These are phyloP conservation scores for Phytopythium montanum DNA, from an alignment of 352 stramenopile genomes.

Conservation along the genomic window DNA sequence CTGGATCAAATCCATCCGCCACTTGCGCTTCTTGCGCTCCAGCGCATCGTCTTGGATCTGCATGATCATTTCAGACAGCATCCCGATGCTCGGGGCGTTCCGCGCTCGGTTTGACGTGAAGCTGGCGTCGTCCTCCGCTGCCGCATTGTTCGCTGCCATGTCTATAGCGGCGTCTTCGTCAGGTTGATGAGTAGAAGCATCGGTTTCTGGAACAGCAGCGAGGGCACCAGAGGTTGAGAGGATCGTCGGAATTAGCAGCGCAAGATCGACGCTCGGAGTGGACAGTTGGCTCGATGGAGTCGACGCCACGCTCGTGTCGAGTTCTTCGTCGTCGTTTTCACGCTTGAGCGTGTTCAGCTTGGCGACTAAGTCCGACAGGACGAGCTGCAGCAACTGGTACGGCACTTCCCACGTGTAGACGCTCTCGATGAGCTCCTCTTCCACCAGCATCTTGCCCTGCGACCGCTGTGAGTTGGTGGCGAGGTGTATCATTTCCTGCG, in stretches of 20 bases:
- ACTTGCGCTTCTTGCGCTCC: conserved; percentile 78
- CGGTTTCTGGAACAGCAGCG: conserved; percentile 32
- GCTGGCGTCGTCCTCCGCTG: conserved; percentile 8
- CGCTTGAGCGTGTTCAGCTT: conserved; percentile 66
- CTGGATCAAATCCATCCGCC: conserved; percentile 62
- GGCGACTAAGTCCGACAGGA: conserved; percentile 65
- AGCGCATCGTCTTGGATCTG: conserved; percentile 83
- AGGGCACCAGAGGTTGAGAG: conserved; percentile 21
- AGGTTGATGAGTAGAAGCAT: background rate
- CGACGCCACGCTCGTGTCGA: conserved; percentile 30
- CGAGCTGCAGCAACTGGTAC: conserved; percentile 79
- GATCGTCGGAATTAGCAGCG: conserved; percentile 10
- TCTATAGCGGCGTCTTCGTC: background rate
- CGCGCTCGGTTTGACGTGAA: conserved; percentile 17
- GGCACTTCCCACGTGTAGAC: conserved; percentile 88
- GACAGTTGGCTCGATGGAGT: conserved; percentile 56
- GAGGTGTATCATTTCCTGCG: conserved; percentile 40
- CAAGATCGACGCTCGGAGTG: conserved; percentile 29
- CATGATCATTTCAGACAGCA: conserved; percentile 86
- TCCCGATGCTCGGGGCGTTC: conserved; percentile 53
- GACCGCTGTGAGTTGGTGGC: conserved; percentile 30
- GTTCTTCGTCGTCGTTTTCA: conserved; percentile 34
- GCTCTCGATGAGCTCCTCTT: conserved; percentile 86
- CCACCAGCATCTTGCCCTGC: conserved; percentile 67
- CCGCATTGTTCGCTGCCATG: background rate